These are phyloP conservation scores for Yamadazyma conglobata DNA, from an alignment of 1,139 yeast species.

Conservation along the genomic window DNA sequence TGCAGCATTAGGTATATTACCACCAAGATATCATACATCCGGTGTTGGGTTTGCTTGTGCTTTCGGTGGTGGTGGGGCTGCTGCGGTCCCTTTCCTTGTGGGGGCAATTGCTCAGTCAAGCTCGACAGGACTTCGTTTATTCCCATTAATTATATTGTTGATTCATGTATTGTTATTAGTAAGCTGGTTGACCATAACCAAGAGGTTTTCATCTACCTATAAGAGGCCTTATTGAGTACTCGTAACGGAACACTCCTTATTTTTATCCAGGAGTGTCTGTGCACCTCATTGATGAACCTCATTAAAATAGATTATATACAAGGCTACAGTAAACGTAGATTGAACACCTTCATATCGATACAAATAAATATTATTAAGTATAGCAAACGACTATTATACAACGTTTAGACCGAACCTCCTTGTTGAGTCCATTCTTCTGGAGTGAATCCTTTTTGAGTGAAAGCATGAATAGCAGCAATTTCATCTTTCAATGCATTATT, in stretches of 20 bases:
- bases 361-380: slow-evolving; percentile 1
- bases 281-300: no score
- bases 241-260: no score
- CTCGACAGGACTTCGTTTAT: slow-evolving; percentile 28
- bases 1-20: slow-evolving; percentile 60
- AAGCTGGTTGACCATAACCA: slow-evolving; percentile 27
- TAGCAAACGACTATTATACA: background rate
- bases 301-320: background rate
- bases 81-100: slow-evolving; percentile 60
- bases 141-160: slow-evolving; percentile 30
- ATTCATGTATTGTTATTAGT: slow-evolving; percentile 24
- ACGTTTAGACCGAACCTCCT: slow-evolving; percentile 22
- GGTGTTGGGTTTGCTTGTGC: slow-evolving; percentile 79
- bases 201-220: slow-evolving; percentile 17
- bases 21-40: slow-evolving; percentile 56
- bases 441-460: slow-evolving; percentile 84
- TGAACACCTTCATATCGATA: background rate
- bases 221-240: no score
- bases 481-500: slow-evolving; percentile 77
- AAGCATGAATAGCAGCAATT: slow-evolving; percentile 86
- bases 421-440: slow-evolving; percentile 64
- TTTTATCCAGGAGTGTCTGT: no score
- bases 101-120: slow-evolving; percentile 48
- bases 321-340: no score
- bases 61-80: slow-evolving; percentile 74